These are phyloP conservation scores for Lipomyces japonicus DNA, from an alignment of 805 yeast genomes.

Conservation along the genomic window DNA sequence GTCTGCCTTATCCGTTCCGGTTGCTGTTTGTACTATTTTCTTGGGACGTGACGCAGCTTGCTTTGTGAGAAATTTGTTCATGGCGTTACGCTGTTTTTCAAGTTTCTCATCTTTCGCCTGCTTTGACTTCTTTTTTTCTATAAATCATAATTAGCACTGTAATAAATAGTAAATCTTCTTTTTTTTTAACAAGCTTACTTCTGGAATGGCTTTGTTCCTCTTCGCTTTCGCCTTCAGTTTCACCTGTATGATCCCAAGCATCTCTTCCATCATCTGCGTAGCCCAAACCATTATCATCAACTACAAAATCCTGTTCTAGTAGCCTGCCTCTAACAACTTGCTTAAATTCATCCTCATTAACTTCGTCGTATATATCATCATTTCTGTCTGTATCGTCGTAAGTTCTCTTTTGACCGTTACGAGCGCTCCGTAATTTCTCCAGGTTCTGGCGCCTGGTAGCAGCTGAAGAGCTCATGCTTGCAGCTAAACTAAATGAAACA, in stretches of 20 bases:
- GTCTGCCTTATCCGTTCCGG: constrained; percentile 31
- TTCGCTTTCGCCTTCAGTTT: constrained; percentile 37
- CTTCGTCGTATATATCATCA: constrained; percentile 73
- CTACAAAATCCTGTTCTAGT: constrained; percentile 87
- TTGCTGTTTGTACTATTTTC: constrained; percentile 1
- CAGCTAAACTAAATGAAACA: background rate
- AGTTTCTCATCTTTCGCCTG: background rate
- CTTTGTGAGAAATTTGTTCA: constrained; percentile 18
- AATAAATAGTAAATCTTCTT: constrained; percentile 2
- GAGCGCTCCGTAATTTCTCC: background rate
- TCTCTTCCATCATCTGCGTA: constrained; percentile 91
- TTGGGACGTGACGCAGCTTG: constrained; percentile 4
- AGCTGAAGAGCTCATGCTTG: background rate
- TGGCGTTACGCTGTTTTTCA: constrained; percentile 13
- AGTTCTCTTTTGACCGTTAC: background rate
- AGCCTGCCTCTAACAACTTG: constrained; percentile 74
- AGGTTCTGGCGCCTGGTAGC: background rate
- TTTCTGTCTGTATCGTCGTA: constrained; percentile 41
- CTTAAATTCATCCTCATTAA: constrained; percentile 75
- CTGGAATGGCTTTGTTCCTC: constrained; percentile 13
- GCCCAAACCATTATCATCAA: constrained; percentile 90
- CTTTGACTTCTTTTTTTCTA: constrained; percentile 15
- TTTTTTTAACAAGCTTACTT: no score
- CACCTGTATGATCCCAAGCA: constrained; percentile 68
- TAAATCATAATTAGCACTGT: background rate